Evolutionary conservation across 192 early-diverging fungal species (phyloP), one percentile per base, ranked within the genome.

Genomic region (Coemansia interrupta): DNA sequence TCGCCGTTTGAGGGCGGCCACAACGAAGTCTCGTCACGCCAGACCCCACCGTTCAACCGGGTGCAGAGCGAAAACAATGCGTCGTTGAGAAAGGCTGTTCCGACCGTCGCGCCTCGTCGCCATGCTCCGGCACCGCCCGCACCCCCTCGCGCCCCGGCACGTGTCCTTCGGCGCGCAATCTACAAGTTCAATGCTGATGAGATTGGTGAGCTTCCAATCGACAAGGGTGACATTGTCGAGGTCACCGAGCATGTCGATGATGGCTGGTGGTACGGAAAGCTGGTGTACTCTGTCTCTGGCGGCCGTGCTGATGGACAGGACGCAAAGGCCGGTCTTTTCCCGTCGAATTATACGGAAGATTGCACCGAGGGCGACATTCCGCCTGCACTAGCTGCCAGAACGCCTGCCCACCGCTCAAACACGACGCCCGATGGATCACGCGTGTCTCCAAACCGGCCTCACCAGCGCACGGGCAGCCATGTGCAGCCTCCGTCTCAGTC

Each of bases 191-290:
- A 89, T 57, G 90, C 86, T 11, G 86, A 86, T 57, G 88, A 83
- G 17, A 78, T 82, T 14, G 89, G 87, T 19, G 95, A 98, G 63
- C 81, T 98, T 17, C 64, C 86, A 45, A 82, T 98, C 29, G 80
- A 83, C 15, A 86, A 83, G 54, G 95, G 92, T 4, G 94, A 98
- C 57, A 82, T 95, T 50, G 88, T 98, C 58, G 83, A 84, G 23
- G 89, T 98, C 1, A 80, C 85, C 3, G 86, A 89, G 44, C 90
- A 91, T 64, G 86, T 95, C 38, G 92, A 95, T 56, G 87, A 91
- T 46, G 95, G 95, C 0, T 98, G 96, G 96, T 96, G 95, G 93
- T 78, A 87, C 28, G 96, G 96, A 22, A 86, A 89, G 70, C 61
- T 92, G 10, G 68, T 80, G n/a, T 86, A 91, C 67, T 75, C 82